A percentile compares a stretch with the other conserved stretches of the same genome.
Evolutionary conservation across 257 asterid genomes (phyloP).

Genomic region (Nicotiana knightiana): DNA sequence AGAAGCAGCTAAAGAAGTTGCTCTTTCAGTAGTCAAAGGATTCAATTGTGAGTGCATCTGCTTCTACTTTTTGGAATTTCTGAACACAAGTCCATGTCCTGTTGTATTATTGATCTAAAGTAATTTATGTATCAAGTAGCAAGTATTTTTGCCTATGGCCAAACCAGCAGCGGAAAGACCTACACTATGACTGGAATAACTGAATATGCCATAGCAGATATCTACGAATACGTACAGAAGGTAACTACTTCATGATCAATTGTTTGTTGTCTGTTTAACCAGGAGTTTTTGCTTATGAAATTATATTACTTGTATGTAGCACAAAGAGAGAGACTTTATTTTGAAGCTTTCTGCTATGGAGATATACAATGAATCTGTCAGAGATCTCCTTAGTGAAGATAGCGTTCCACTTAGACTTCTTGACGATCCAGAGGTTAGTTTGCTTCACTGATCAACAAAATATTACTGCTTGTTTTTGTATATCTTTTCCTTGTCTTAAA

Average conservation of each 20-base stretch:
- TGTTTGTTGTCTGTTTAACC: neutral
- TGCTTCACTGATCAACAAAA: neutral
- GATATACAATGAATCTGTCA: conserved; percentile 86
- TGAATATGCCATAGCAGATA: conserved; percentile 38
- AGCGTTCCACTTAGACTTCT: conserved; percentile 64
- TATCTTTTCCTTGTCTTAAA: neutral
- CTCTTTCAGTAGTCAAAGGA: conserved; percentile 77
- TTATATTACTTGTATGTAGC: conserved; percentile 19
- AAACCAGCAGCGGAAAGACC: conserved; percentile 75
- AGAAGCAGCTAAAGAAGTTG: conserved; percentile 84
- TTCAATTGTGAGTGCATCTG: conserved; percentile 57
- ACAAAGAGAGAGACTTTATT: conserved; percentile 37
- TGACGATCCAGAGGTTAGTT: conserved; percentile 83
- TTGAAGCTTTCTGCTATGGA: conserved; percentile 84
- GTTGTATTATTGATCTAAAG: neutral
- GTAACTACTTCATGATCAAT: conserved; percentile 14
- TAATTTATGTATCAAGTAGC: conserved; percentile 36
- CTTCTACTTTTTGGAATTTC: neutral
- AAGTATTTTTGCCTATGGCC: conserved; percentile 67
- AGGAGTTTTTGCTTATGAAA: neutral
- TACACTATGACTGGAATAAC: conserved; percentile 58
- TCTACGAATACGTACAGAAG: conserved; percentile 36
- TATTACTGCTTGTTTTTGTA: neutral
- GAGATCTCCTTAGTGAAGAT: conserved; percentile 76
- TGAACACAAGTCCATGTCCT: neutral